Base-by-base conservation (phyloP, 2,329 filamentous ascomycete species). In the Tetracladium maxilliforme region DNA sequence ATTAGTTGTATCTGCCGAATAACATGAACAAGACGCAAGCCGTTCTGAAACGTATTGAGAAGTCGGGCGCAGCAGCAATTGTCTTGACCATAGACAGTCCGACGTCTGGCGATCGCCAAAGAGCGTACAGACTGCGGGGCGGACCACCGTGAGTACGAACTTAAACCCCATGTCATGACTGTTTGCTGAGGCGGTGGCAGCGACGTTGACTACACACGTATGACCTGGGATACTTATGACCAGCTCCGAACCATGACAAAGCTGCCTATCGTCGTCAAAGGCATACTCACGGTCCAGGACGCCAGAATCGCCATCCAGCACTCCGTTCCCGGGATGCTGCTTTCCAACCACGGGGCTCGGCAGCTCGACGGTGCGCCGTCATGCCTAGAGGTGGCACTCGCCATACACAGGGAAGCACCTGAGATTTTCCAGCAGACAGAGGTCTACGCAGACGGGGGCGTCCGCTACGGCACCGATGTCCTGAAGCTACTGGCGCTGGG, bases 321-420 rank as follows among this genome's bases (percentile, higher is more conserved):
- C 7, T 71, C 67, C 1, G 61, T 64, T 5, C 64, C 78, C 34
- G 74, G 68, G 0, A 74, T 80, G 23, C 60, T 79, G 2, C 35
- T 80, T 3, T 64, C 58, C 6, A 81, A 80, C 35, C 75, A 80
- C 40, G 74, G 72, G 3, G 74, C 73, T 0, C 43, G 73, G 15
- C 53, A 45, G 15, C 37, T 54, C 2, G 56, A 62, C 23, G 61
- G 34, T 39, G 51, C 54, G 1, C 53, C 60, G 4, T 52, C 69
- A 1, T 56, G 61, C 2, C 52, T 76, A 12, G 42, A 72, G 19
- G 59, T 64, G 0, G 40, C 76, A 7, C 45, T 76, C 2, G 70
- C 76, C 46, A 54, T 76, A 31, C 65, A 65, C 24, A 54, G 55
- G 33, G 61, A 59, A 32, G 68, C 60, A 16, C 69, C 70, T 1